Percentiles rank a stretch among this genome's conserved stretches.
phyloP scores from a whole-genome alignment of 2,329 filamentous ascomycete species.

The Exophiala alcalophila region DNA sequence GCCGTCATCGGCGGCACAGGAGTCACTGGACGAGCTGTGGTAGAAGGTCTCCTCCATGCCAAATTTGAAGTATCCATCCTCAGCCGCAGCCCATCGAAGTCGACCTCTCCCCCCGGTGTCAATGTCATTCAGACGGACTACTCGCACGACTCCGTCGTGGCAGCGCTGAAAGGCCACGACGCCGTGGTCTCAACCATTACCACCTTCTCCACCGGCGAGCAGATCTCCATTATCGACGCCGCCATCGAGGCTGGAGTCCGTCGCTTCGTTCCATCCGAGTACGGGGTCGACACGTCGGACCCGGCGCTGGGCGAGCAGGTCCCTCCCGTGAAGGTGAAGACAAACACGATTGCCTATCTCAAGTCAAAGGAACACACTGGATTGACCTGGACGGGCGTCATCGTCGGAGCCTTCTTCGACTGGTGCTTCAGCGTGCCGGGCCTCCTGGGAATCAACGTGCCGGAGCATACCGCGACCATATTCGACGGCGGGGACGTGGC shows the following conservation, averaged over 20 bases:
- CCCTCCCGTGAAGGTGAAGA: constrained; percentile 32
- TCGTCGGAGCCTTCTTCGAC: constrained; percentile 61
- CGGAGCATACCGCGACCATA: constrained; percentile 33
- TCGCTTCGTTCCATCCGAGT: constrained; percentile 38
- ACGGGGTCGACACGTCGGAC: constrained; percentile 33
- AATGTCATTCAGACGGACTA: constrained; percentile 32
- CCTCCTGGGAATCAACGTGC: constrained; percentile 38
- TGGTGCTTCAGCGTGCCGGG: constrained; percentile 39
- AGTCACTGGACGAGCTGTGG: constrained; percentile 1
- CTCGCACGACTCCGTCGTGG: constrained; percentile 28
- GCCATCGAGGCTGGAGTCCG: constrained; percentile 35
- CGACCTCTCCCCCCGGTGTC: constrained; percentile 26
- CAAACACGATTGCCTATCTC: constrained; percentile 50
- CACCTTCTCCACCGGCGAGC: constrained; percentile 22
- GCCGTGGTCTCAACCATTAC: constrained; percentile 29
- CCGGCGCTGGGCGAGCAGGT: constrained; percentile 30
- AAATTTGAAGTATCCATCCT: constrained; percentile 33
- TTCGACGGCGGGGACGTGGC: constrained; percentile 25
- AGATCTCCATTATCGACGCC: constrained; percentile 36
- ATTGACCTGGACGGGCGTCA: constrained; percentile 60
- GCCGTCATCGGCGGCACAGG: constrained; percentile 12
- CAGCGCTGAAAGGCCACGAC: constrained; percentile 32
- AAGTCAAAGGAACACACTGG: constrained; percentile 45
- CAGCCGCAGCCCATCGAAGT: constrained; percentile 27
- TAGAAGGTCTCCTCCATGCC: constrained; percentile 4